Conservation (phyloP, 495 filamentous ascomycete species). For the Thermochaetoides thermophila region DNA sequence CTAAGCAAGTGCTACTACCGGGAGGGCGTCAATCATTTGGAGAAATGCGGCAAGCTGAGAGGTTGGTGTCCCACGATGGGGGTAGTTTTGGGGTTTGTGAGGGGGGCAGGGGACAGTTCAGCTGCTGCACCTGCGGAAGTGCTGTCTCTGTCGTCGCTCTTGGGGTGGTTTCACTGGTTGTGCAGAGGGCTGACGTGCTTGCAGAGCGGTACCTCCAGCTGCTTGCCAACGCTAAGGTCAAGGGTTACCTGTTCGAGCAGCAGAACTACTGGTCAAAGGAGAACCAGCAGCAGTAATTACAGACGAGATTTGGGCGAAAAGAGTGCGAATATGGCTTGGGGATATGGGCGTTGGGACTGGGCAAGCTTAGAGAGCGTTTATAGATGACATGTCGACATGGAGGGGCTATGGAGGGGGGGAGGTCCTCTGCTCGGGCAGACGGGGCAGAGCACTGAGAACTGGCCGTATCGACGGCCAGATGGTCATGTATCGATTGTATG, state of each 20-base stretch:
- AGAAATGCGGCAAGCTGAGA: constrained; percentile 87
- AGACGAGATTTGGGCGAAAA: too few species aligned
- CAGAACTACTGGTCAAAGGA: constrained; percentile 62
- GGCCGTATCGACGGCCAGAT: not conserved
- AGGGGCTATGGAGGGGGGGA: too few species aligned
- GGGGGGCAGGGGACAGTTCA: too few species aligned
- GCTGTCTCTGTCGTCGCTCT: too few species aligned
- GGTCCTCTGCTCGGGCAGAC: too few species aligned
- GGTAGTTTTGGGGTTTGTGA: not conserved
- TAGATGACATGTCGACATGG: too few species aligned
- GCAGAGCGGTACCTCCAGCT: constrained; percentile 88
- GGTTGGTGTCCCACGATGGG: constrained; percentile 41
- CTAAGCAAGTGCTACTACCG: constrained; percentile 87
- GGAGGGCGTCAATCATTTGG: constrained; percentile 92
- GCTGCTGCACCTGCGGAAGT: too few species aligned
- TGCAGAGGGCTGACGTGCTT: constrained; percentile 1
- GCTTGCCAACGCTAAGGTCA: constrained; percentile 67
- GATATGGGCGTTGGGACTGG: too few species aligned
- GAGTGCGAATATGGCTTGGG: not conserved
- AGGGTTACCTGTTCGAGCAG: constrained; percentile 83
- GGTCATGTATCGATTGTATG: constrained; percentile 4
- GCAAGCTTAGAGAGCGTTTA: too few species aligned
- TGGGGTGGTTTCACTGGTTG: not conserved
- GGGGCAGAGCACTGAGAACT: too few species aligned
- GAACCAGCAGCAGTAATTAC: constrained; percentile 13